Percentiles rank a stretch among this genome's conserved stretches.
These are phyloP conservation scores for Podospora comata DNA, from an alignment of 495 filamentous ascomycete species.

Conservation along the genomic window DNA sequence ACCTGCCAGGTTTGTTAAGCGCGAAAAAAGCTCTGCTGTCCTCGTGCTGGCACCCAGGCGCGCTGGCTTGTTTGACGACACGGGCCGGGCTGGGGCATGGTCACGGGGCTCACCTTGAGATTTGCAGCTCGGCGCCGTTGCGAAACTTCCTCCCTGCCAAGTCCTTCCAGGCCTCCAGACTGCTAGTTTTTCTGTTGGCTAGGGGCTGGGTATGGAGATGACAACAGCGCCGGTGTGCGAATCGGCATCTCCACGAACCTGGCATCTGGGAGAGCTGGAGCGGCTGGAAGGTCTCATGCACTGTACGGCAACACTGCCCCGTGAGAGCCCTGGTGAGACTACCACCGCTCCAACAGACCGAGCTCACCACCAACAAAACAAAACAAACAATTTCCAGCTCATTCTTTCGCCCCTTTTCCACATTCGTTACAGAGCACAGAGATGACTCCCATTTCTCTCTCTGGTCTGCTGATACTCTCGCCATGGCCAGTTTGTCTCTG, in stretches of 20 bases:
- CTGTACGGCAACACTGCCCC: background rate
- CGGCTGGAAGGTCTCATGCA: background rate
- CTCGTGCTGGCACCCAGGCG: conserved; percentile 28
- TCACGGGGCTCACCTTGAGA: conserved; percentile 26
- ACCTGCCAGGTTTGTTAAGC: background rate
- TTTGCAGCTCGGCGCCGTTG: conserved; percentile 17
- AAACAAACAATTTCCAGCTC: background rate
- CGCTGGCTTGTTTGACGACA: conserved; percentile 8
- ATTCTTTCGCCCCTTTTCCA: background rate
- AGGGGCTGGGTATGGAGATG: background rate
- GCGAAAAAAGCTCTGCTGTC: conserved; percentile 31
- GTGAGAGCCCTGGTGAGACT: background rate
- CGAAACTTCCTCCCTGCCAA: conserved; percentile 25
- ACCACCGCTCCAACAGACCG: background rate
- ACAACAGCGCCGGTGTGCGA: background rate
- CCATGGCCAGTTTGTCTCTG: background rate
- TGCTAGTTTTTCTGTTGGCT: background rate
- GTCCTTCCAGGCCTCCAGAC: conserved; percentile 15
- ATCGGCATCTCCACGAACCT: background rate
- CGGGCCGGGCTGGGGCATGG: conserved; percentile 11
- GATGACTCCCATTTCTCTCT: background rate
- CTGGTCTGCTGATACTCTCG: background rate
- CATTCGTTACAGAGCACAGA: background rate
- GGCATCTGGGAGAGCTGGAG: background rate
- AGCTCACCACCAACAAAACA: background rate